Evolutionary conservation across 495 filamentous ascomycete genomes (phyloP), one percentile per base, ranked within the genome.

Genomic region (Pseudoneurospora amorphoporcata): DNA sequence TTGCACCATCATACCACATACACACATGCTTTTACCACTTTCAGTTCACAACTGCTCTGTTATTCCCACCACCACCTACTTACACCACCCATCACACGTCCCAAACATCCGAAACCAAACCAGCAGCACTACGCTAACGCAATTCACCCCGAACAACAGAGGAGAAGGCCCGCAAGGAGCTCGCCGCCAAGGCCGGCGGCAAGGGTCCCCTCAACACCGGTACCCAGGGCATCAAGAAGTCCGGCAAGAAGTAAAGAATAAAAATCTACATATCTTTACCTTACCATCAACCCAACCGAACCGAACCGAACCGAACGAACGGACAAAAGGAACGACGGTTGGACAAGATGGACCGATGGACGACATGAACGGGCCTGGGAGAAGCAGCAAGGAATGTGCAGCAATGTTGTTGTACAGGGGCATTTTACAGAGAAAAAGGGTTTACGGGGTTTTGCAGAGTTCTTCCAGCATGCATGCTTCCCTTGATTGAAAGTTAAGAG

Each of bases 181-280:
- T 94, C 82, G 86, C 87, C 38, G 88, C 90, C 68, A 90, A 91
- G 81, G 84, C 86, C 14, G 82, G 82, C 70, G 87, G 87, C 73
- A 89, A 85, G 81, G 88, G 83, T 8, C 87, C 87, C 72, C 72
- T 86, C 70, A 93, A 92, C 82, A 90, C 89, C 68, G 92, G 92
- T 41, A 79, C 85, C 69, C 92, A 94, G 83, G 92, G 92, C 69
- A 95, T 95, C 84, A 95, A 94, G 89, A 94, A 93, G 86, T 92
- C 90, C 39, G 92, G 92, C 79, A 94, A 95, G 90, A 94, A 94
- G 87, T 93, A 87, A 84, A 76, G 6, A 45, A 12, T 17, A 3
- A 16, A 35, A 29, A 70, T 38, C 32, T 4, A 16, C 14, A 10
- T 16, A 7, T 16, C 47, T 29, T 58, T 4, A 19, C 23, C 23